phyloP scores from a whole-genome alignment of 1,139 yeast species.

The Spathaspora sp. region DNA sequence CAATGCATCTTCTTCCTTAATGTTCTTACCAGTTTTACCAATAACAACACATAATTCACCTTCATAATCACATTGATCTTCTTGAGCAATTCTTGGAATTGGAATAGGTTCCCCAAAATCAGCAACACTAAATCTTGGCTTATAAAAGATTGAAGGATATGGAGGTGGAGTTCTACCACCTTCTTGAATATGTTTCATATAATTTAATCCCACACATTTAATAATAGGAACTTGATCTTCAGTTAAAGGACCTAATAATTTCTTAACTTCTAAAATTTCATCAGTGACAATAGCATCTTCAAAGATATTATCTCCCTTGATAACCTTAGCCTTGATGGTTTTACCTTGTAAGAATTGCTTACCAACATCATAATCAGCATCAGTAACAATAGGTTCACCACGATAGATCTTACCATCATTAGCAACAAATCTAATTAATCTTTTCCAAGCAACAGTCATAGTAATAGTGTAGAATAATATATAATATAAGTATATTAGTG shows the following conservation, averaged over 20 bases:
- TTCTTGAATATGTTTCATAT: slow-evolving; percentile 31
- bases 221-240: slow-evolving; percentile 34
- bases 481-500: neutral
- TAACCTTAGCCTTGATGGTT: slow-evolving; percentile 27
- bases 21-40: slow-evolving; percentile 48
- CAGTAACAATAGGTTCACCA: slow-evolving; percentile 16
- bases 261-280: slow-evolving; percentile 26
- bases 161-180: slow-evolving; percentile 34
- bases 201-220: slow-evolving; percentile 38
- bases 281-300: slow-evolving; percentile 34
- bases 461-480: neutral
- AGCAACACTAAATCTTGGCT: slow-evolving; percentile 40
- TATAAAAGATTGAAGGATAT: slow-evolving; percentile 49
- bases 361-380: slow-evolving; percentile 14
- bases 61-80: slow-evolving; percentile 45
- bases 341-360: slow-evolving; percentile 13
- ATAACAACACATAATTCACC: slow-evolving; percentile 54
- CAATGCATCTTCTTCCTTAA: slow-evolving; percentile 41
- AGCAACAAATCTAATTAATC: slow-evolving; percentile 18
- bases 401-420: slow-evolving; percentile 16
- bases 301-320: slow-evolving; percentile 42
- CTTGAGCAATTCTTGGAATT: slow-evolving; percentile 45
- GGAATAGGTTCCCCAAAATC: slow-evolving; percentile 39
- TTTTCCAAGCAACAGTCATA: slow-evolving; percentile 15
- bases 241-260: slow-evolving; percentile 39